These are phyloP conservation scores for Arthrinium phaeospermum DNA, from an alignment of 2,329 filamentous ascomycete genomes.

Conservation along the genomic window DNA sequence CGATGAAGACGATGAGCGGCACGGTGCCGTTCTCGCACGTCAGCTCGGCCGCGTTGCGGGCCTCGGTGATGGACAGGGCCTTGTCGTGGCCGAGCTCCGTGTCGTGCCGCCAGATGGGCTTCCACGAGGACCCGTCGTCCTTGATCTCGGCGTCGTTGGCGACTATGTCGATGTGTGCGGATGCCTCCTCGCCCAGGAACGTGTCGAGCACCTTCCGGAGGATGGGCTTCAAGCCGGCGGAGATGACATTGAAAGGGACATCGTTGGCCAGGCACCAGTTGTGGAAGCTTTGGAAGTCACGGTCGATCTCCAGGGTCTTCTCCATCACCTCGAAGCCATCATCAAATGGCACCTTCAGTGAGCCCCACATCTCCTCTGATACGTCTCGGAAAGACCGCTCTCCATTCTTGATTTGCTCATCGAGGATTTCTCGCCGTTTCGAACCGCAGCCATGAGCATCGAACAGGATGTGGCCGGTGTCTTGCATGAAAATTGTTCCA, in stretches of 20 bases:
- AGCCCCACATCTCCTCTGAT: constrained; percentile 76
- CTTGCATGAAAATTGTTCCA: constrained; percentile 75
- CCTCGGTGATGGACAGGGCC: constrained; percentile 67
- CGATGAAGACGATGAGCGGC: constrained; percentile 72
- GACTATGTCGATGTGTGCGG: constrained; percentile 67
- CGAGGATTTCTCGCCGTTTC: constrained; percentile 59
- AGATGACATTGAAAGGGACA: constrained; percentile 74
- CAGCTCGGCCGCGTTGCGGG: constrained; percentile 58
- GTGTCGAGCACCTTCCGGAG: constrained; percentile 65
- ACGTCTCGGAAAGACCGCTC: constrained; percentile 71
- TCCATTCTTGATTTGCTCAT: constrained; percentile 68
- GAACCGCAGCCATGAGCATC: constrained; percentile 68
- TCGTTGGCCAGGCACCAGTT: constrained; percentile 65
- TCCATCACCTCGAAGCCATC: constrained; percentile 71
- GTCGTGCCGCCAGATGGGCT: constrained; percentile 71
- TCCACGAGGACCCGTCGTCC: constrained; percentile 64
- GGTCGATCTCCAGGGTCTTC: constrained; percentile 65
- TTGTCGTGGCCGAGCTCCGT: constrained; percentile 71
- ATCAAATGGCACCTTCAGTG: constrained; percentile 69
- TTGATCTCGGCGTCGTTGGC: constrained; percentile 70
- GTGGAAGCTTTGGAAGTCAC: constrained; percentile 68
- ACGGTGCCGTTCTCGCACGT: constrained; percentile 65
- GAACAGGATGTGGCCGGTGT: constrained; percentile 72
- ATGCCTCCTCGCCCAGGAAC: constrained; percentile 66
- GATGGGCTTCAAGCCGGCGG: constrained; percentile 69